Evolutionary conservation across 169 alveolate species (phyloP), one percentile per base, ranked within the genome.

Genomic region (Nephromyces sp.): DNA sequence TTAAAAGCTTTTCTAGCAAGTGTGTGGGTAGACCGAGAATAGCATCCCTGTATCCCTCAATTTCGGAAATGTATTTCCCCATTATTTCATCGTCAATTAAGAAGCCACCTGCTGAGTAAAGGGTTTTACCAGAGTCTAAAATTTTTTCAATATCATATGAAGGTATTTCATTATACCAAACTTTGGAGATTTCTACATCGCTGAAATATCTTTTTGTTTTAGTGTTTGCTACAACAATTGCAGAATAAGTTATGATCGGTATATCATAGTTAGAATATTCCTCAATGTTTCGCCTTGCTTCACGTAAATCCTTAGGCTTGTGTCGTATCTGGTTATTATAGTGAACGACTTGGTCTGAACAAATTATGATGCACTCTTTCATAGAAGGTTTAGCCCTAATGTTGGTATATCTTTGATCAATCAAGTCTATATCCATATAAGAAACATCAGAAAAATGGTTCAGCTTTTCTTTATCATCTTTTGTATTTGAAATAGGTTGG

Each of bases 271-370:
- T 68, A 25, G 74, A 68, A 52, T 68, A 68, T 35, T 68, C 74
- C 72, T 32, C 69, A 35, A 68, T 28, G 27, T 43, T 43, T 4
- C 24, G 28, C 15, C 27, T 34, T 2, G 71, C 74, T 29, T 68
- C 74, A 6, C n/a, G 32, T 52, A 35, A 29, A 52, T 34, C 34
- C 15, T 1, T 35, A n/a, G 74, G 74, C 21, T 68, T 68, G 15
- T 68, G 62, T 32, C 74, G n/a, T 27, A 68, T 68, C 5, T 6
- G 2, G 0, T 5, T 32, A 8, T 32, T 21, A 52, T 22, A 68
- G 21, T 31, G 52, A 31, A n/a, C 74, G 3, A 68, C 74, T 5
- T 68, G 74, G 65, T 68, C 74, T 2, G 72, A 3, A 32, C 74
- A 68, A 43, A 68, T 62, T n/a, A 52, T n/a, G 43, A 35, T 31